These are phyloP conservation scores for Ganoderma lingzhi DNA, from an alignment of 1,284 basidiomycete genomes.

Conservation along the genomic window DNA sequence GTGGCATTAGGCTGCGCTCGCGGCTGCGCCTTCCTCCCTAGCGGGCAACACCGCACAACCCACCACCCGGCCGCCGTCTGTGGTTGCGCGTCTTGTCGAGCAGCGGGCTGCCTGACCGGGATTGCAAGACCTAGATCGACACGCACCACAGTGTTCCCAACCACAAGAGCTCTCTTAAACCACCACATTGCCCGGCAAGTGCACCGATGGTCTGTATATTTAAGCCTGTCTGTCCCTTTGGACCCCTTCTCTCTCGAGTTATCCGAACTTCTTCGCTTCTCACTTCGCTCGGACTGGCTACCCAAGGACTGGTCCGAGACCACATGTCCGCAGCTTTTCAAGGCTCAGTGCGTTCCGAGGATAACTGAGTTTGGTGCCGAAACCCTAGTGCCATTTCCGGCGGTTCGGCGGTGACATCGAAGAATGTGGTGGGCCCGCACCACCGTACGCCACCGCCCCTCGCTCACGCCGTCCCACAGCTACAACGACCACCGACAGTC, in stretches of 20 bases:
- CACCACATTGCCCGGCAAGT: neutral
- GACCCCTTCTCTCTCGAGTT: neutral
- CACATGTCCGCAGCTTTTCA: neutral
- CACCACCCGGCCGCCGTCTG: slow-evolving; percentile 61
- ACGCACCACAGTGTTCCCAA: slow-evolving; percentile 62
- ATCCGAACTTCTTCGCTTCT: neutral
- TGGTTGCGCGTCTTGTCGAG: slow-evolving; percentile 73
- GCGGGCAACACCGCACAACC: slow-evolving; percentile 50
- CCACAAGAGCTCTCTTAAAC: neutral
- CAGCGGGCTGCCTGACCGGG: slow-evolving; percentile 81
- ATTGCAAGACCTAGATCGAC: slow-evolving; percentile 81
- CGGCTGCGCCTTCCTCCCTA: slow-evolving; percentile 50
- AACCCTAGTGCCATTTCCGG: neutral
- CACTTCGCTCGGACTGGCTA: neutral
- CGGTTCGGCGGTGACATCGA: neutral
- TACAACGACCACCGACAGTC: neutral
- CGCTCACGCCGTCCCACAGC: neutral
- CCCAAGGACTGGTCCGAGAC: neutral
- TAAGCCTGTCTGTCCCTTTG: neutral
- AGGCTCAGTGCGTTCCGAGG: neutral
- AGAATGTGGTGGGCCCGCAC: too few relatives aligned
- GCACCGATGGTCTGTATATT: neutral
- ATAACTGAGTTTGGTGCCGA: neutral
- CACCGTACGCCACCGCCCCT: neutral
- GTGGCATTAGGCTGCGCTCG: slow-evolving; percentile 22